Evolutionary conservation across 225 moss, liverwort and hornwort genomes (phyloP), one percentile per base, ranked within the genome.

Genomic region (Straminergon stramineum): DNA sequence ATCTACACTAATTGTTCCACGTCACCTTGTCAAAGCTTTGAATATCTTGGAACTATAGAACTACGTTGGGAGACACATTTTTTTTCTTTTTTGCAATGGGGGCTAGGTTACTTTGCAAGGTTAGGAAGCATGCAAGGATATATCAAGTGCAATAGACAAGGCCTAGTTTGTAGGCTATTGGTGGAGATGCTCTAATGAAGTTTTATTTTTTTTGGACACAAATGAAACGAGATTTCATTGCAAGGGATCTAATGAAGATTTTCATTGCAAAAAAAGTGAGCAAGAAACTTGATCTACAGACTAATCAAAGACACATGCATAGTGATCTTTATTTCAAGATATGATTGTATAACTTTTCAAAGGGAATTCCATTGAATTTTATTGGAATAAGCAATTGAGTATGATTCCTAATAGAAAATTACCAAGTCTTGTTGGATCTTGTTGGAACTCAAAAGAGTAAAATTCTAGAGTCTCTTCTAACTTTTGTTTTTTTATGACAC

Each of bases 51-150:
- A 64, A 64, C 14, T 67, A 7, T 1, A 3, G 1, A 37, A 68
- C 3, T 45, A 2, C 4, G 2, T 30, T 30, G 6, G 27, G 2
- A 45, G 45, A 17, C 10, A 45, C 22, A 4, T 39, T 15, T 27
- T 64, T 73, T 17, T n/a, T 17, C 22, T 2, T 13, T 30, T 3
- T 74, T 0, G 6, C 0, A 1, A 1, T 17, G 0, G 18, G 0
- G 2, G 6, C 24, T 0, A 0, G 0, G 0, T 30, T 48, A 6
- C 31, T 75, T 75, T 0, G 2, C 2, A 0, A 0, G 30, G 4
- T 6, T 7, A 18, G 4, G 11, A 48, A 75, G 7, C 7, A 74
- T 1, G 11, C 3, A 75, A 2, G 18, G 48, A 30, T 18, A 45
- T 0, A 0, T 18, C 2, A 48, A 75, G 7, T 75, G 4, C 0